These are phyloP conservation scores for rapeseed (Brassica napus) DNA, from an alignment of 345 rosid species.

Conservation along the genomic window DNA sequence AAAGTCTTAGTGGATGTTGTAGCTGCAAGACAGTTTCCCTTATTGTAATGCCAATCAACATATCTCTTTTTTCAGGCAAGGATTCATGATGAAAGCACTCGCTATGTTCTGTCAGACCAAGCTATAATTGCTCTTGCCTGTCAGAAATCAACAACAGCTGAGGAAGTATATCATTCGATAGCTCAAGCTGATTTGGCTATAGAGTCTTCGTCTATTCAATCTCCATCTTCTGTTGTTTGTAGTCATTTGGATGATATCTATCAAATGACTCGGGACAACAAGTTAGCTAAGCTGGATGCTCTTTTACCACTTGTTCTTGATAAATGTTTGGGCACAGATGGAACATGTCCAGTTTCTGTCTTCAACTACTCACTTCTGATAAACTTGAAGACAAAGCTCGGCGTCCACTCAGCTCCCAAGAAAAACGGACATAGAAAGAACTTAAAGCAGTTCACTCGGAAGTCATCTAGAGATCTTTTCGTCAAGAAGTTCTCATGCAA, in stretches of 20 bases:
- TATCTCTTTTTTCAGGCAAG: slow-evolving; percentile 57
- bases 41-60: neutral
- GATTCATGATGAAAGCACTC: slow-evolving; percentile 88
- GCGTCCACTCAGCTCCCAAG: slow-evolving; percentile 45
- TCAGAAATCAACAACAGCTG: slow-evolving; percentile 46
- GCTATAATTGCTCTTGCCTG: slow-evolving; percentile 68
- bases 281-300: slow-evolving; percentile 46
- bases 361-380: slow-evolving; percentile 72
- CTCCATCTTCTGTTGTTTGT: slow-evolving; percentile 63
- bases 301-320: slow-evolving; percentile 54
- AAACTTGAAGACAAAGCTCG: slow-evolving; percentile 48
- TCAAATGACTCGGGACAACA: slow-evolving; percentile 48
- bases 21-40: neutral
- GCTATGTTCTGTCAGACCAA: slow-evolving; percentile 79
- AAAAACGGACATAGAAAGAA: slow-evolving; percentile 52
- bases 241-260: slow-evolving; percentile 67
- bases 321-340: slow-evolving; percentile 72
- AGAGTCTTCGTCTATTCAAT: slow-evolving; percentile 41
- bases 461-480: slow-evolving; percentile 76
- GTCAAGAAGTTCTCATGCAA: slow-evolving; percentile 96
- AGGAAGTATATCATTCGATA: slow-evolving; percentile 51
- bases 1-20: neutral
- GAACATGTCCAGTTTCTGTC: slow-evolving; percentile 68
- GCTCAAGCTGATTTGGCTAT: slow-evolving; percentile 59
- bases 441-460: slow-evolving; percentile 56